Conservation (phyloP, 352 stramenopile genomes). For the Blastocystis sp. region DNA sequence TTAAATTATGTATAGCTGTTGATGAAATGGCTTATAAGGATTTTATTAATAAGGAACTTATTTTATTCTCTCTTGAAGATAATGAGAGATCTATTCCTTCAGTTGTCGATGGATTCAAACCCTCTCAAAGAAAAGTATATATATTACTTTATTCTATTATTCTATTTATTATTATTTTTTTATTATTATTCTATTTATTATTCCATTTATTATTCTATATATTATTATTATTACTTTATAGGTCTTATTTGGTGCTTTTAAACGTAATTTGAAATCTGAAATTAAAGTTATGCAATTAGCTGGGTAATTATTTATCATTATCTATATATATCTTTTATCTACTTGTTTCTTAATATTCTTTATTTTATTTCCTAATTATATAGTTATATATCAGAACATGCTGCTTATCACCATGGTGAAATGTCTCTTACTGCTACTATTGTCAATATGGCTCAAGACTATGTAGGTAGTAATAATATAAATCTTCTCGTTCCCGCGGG, state of each 20-base stretch:
- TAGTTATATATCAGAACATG: slow-evolving; percentile 88
- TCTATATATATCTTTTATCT: slow-evolving; percentile 3
- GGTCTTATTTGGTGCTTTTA: slow-evolving; percentile 88
- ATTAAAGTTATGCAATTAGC: slow-evolving; percentile 46
- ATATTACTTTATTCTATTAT: no score
- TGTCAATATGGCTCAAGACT: slow-evolving; percentile 91
- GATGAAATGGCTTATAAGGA: slow-evolving; percentile 72
- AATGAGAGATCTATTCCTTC: slow-evolving; percentile 82
- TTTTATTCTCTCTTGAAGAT: slow-evolving; percentile 88
- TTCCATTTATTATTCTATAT: no score
- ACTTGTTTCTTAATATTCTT: slow-evolving; percentile 46
- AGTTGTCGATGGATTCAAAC: slow-evolving; percentile 87
- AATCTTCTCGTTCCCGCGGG: slow-evolving; percentile 75
- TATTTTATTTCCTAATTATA: slow-evolving; percentile 75
- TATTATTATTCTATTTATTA: no score
- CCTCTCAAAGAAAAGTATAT: slow-evolving; percentile 71
- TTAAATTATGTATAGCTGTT: slow-evolving; percentile 45
- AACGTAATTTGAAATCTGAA: slow-evolving; percentile 77
- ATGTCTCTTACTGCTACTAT: slow-evolving; percentile 74
- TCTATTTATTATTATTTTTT: no score
- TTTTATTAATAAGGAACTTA: slow-evolving; percentile 94
- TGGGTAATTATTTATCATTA: not conserved
- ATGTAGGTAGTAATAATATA: slow-evolving; percentile 92
- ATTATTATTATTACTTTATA: no score
- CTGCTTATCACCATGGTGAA: slow-evolving; percentile 93